Evolutionary conservation across 148 eudicot genomes (phyloP).

Genomic region (Chenopodium album): DNA sequence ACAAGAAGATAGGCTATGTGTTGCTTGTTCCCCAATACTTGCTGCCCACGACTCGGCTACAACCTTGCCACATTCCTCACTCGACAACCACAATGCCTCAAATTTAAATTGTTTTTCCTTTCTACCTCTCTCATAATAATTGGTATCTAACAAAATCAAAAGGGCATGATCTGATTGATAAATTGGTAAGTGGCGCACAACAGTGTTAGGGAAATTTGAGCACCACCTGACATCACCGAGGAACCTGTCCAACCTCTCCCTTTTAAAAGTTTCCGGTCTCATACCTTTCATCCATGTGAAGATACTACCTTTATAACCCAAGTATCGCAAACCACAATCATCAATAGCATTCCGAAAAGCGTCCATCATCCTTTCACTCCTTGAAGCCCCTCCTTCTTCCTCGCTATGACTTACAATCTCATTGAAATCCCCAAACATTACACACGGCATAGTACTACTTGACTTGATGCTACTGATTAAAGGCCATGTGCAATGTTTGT

Average conservation of each 20-base stretch:
- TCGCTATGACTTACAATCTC: background rate
- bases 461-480: background rate
- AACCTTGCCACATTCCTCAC: background rate
- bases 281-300: background rate
- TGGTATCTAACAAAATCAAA: background rate
- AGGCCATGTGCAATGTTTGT: background rate
- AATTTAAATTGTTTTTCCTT: background rate
- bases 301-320: background rate
- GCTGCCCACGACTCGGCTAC: background rate
- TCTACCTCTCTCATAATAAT: background rate
- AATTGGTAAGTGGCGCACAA: background rate
- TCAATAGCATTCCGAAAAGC: background rate
- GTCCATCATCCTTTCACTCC: background rate
- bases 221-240: background rate
- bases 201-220: background rate
- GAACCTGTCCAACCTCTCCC: background rate
- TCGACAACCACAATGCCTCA: background rate
- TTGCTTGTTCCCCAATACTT: background rate
- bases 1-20: background rate
- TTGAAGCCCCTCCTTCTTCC: background rate
- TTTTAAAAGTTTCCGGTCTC: background rate
- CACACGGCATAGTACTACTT: background rate
- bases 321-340: background rate
- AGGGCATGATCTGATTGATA: background rate
- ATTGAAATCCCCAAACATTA: background rate